Conservation (phyloP, 2,329 filamentous ascomycete genomes). For the Aspergillus japonicus region DNA sequence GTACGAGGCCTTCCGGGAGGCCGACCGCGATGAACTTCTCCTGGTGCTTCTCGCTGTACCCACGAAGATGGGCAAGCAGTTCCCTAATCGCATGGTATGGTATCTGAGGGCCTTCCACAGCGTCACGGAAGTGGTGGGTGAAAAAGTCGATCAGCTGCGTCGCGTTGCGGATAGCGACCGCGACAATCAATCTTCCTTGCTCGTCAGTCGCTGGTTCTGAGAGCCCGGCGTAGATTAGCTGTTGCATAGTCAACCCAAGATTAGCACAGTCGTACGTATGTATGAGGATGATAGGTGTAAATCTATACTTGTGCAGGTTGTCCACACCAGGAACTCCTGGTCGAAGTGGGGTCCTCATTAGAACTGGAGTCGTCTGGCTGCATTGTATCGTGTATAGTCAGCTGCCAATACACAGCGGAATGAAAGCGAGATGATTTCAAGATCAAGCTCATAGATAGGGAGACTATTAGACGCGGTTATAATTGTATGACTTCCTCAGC, state of each 20-base stretch:
- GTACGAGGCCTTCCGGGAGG: constrained; percentile 57
- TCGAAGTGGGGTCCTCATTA: too few relatives aligned
- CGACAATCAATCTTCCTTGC: constrained; percentile 37
- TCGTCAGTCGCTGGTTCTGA: neutral
- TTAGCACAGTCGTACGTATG: too few relatives aligned
- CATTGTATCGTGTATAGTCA: too few relatives aligned
- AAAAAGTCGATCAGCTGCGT: constrained; percentile 70
- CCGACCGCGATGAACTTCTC: constrained; percentile 72
- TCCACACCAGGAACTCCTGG: neutral
- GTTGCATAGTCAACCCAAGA: neutral
- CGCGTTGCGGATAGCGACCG: constrained; percentile 67
- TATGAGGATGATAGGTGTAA: too few relatives aligned
- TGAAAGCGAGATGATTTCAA: too few relatives aligned
- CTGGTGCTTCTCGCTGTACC: constrained; percentile 62
- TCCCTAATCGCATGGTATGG: constrained; percentile 56
- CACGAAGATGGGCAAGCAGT: constrained; percentile 54
- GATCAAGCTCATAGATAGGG: too few relatives aligned
- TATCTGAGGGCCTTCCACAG: constrained; percentile 1
- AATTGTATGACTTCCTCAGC: too few relatives aligned
- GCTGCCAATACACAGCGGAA: too few relatives aligned
- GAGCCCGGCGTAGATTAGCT: neutral
- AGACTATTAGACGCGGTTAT: too few relatives aligned
- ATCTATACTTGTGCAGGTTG: neutral
- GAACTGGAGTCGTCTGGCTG: too few relatives aligned
- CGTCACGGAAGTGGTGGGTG: constrained; percentile 54